phyloP scores from a whole-genome alignment of 1,139 yeast species.

The Yamadazyma aaseri region DNA sequence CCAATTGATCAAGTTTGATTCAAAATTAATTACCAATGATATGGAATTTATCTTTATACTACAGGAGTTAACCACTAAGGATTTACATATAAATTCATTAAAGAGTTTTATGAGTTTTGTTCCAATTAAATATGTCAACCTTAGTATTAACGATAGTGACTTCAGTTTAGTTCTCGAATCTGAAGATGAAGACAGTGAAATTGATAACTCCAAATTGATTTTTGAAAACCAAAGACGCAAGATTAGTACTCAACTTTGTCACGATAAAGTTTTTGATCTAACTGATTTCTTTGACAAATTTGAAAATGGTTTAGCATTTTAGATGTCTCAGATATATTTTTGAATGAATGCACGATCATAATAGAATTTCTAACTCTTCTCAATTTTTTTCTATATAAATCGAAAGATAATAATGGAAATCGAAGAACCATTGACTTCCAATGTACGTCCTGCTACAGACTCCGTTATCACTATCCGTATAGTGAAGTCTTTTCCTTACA shows the following conservation, averaged over 20 bases:
- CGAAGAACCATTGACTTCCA: conserved; percentile 66
- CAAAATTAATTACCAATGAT: conserved; percentile 16
- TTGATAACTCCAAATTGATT: conserved; percentile 21
- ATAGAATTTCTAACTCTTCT: conserved; percentile 1
- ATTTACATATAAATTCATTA: conserved; percentile 10
- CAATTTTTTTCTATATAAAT: neutral
- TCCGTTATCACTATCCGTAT: conserved; percentile 82
- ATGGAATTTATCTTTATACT: conserved; percentile 12
- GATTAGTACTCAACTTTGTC: conserved; percentile 21
- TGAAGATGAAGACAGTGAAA: conserved; percentile 19
- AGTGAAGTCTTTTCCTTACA: conserved; percentile 86
- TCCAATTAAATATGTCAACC: conserved; percentile 14
- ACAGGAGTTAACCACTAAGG: conserved; percentile 13
- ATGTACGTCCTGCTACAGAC: conserved; percentile 64
- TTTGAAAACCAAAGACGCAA: conserved; percentile 26
- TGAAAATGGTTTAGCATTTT: conserved; percentile 24
- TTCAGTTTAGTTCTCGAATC: conserved; percentile 16
- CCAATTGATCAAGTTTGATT: conserved; percentile 12
- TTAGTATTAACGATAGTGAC: conserved; percentile 17
- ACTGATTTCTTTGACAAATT: conserved; percentile 22
- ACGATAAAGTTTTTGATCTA: conserved; percentile 28
- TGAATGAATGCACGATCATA: conserved; percentile 13
- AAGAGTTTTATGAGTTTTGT: conserved; percentile 16
- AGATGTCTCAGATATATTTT: conserved; percentile 6
- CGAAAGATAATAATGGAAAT: conserved; percentile 10